Percentiles rank a stretch among this genome's conserved stretches.
phyloP scores from a whole-genome alignment of 1,139 yeast species.

The Blastobotrys aristatus region DNA sequence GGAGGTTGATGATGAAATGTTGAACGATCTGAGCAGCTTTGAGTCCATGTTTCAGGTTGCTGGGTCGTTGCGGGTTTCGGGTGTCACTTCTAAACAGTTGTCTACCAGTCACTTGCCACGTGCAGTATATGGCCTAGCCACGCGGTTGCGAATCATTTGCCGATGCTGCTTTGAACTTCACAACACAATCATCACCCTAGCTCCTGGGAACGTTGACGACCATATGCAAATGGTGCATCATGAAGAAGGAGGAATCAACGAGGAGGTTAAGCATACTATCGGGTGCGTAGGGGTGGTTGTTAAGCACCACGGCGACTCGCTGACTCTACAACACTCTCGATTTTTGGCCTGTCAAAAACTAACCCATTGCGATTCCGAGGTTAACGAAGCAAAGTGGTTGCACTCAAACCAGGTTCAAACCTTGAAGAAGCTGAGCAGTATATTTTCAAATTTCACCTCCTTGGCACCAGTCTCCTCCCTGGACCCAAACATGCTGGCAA shows the following conservation, averaged over 20 bases:
- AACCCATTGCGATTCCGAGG: neutral
- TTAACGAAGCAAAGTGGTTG: neutral
- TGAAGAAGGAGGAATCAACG: slow-evolving; percentile 1
- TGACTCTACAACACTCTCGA: neutral
- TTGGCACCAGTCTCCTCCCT: neutral
- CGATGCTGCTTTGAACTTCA: slow-evolving; percentile 1
- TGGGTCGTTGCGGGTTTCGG: neutral
- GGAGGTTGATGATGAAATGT: no score
- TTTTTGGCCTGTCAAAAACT: neutral
- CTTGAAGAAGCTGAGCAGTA: neutral
- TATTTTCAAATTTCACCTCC: neutral
- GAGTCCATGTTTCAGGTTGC: neutral
- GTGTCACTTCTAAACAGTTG: neutral
- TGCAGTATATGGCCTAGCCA: neutral
- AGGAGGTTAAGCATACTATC: neutral
- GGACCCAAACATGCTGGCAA: neutral
- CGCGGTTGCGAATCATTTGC: slow-evolving; percentile 1
- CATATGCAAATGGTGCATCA: slow-evolving; percentile 1
- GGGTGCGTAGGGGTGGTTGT: slow-evolving; percentile 3
- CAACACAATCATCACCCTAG: neutral
- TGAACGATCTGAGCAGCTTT: neutral
- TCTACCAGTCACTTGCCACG: neutral
- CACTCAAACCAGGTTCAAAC: neutral
- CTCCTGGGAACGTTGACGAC: neutral
- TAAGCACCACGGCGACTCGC: neutral